Conservation (phyloP, 345 rosid species). For the Eucalyptus rudis region DNA sequence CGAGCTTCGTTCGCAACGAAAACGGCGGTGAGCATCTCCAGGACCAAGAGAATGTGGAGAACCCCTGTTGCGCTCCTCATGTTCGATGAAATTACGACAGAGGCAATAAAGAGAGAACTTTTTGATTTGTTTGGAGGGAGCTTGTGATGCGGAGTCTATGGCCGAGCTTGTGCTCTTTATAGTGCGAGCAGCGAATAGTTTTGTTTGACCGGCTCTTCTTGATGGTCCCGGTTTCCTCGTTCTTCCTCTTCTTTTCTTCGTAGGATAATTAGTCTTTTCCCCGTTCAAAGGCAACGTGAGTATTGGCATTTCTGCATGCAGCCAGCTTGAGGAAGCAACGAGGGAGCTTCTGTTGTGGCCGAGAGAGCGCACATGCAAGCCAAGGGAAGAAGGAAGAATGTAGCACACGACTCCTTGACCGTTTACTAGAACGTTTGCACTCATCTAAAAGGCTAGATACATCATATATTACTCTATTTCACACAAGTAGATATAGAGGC, state of each 20-base stretch:
- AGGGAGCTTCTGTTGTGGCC: not conserved
- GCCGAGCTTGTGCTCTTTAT: not conserved
- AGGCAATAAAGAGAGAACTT: not conserved
- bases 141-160: not conserved
- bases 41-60: not conserved
- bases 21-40: not conserved
- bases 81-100: not conserved
- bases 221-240: not conserved
- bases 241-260: not conserved
- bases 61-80: not conserved
- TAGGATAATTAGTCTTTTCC: not conserved
- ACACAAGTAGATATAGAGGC: not conserved
- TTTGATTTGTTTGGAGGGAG: not conserved
- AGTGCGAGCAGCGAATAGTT: not conserved
- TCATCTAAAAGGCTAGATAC: not conserved
- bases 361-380: not conserved
- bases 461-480: not conserved
- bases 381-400: not conserved
- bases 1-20: not conserved
- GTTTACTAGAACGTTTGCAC: not conserved
- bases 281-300: not conserved
- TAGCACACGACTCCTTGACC: not conserved
- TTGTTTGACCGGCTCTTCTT: not conserved
- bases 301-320: not conserved
- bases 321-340: not conserved